phyloP scores from a whole-genome alignment of 345 rosid genomes.

The Odontarrhena argentea region DNA sequence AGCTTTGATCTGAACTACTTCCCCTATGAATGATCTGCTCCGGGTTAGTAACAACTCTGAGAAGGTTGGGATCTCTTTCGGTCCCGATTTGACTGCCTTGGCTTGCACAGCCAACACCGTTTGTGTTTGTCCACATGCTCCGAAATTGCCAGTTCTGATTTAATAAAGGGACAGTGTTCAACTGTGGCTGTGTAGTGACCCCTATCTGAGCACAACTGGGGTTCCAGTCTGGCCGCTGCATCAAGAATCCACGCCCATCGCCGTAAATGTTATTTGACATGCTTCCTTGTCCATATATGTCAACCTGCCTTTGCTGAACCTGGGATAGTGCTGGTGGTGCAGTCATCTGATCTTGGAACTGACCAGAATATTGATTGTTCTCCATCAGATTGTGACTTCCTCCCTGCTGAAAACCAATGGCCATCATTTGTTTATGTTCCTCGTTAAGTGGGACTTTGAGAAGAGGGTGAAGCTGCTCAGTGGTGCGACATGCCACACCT shows the following conservation, averaged over 20 bases:
- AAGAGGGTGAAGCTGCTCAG: conserved; percentile 79
- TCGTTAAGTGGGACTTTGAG: conserved; percentile 60
- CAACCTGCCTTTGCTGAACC: conserved; percentile 59
- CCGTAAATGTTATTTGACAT: conserved; percentile 52
- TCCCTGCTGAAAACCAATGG: conserved; percentile 58
- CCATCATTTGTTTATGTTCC: conserved; percentile 57
- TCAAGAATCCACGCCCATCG: conserved; percentile 58
- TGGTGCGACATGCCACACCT: conserved; percentile 49
- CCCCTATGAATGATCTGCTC: conserved; percentile 50
- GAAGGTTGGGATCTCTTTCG: conserved; percentile 68
- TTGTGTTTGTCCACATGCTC: conserved; percentile 62
- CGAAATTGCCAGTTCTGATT: conserved; percentile 76
- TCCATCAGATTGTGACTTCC: conserved; percentile 54
- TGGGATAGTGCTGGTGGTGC: conserved; percentile 52
- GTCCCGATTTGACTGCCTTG: conserved; percentile 47
- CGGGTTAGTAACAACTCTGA: conserved; percentile 44
- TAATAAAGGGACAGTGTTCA: conserved; percentile 51
- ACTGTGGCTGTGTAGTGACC: conserved; percentile 50
- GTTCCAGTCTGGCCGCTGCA: conserved; percentile 72
- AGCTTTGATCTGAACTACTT: conserved; percentile 69
- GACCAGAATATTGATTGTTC: conserved; percentile 54
- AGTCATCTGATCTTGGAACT: conserved; percentile 60
- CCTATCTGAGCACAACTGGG: conserved; percentile 52
- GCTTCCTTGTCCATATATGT: conserved; percentile 59
- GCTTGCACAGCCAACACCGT: conserved; percentile 48